Base-by-base conservation (phyloP, 129 eudicot species). In the Artemisia tridentata region DNA sequence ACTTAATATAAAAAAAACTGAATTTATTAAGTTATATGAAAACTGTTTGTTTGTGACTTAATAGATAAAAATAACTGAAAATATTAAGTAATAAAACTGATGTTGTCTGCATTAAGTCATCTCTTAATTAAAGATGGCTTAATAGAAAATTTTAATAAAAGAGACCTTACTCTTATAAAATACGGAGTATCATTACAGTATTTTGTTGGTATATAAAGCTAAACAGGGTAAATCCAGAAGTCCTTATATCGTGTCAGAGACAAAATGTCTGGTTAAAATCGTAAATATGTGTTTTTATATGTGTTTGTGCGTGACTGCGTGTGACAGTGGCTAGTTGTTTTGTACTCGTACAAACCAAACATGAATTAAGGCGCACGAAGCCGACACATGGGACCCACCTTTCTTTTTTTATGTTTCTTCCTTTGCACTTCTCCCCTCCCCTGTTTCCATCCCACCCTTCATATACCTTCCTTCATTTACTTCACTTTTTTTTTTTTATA, bases 371-470 rank as follows among this genome's bases (percentile, higher is more conserved):
- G 73, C 84, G 90, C 89, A 85, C 88, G 87, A 78, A 79, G 63
- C 89, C 80, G 95, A 90, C 97, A 91, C 16, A 47, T 63, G 63
- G 90, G 86, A 14, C 88, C 95, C 84, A 53, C n/a, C 7, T 70
- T 60, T 25, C 23, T 57, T 21, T 23, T 25, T 27, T 60, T 23
- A 51, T 10, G 8, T 66, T 67, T 17, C 81, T 77, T 70, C 45
- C 65, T 41, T 53, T 77, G 70, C 76, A 69, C 81, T 75, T 67
- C 67, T 63, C 31, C 67, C 43, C n/a, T 54, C 77, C 77, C 67
- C 71, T 70, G 45, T 71, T 64, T 60, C 7, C 18, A 13, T 60
- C 29, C 6, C 73, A 16, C 70, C 72, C 78, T 66, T 75, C 79
- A 75, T n/a, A 75, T 75, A 75, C 27, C 73, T 55, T 66, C 34